phyloP scores from a whole-genome alignment of 1,139 yeast genomes.

The Candida tetrigidarum region DNA sequence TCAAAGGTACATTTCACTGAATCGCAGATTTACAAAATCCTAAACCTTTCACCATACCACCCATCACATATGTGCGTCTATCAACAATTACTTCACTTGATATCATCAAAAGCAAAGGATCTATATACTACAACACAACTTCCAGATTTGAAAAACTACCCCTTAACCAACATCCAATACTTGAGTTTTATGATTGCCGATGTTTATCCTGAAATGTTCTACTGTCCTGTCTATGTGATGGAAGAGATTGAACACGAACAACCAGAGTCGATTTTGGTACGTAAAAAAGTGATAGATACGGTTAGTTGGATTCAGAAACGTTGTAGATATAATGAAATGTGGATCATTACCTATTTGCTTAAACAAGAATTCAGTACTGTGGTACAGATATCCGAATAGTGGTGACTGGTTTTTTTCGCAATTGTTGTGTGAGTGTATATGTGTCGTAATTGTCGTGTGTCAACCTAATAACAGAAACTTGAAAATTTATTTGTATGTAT shows the following conservation, averaged over 20 bases:
- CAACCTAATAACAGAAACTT: too few species aligned
- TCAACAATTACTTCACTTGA: conserved; percentile 13
- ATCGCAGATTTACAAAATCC: conserved; percentile 19
- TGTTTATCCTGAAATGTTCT: conserved; percentile 24
- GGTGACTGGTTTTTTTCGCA: too few species aligned
- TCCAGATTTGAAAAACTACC: conserved; percentile 19
- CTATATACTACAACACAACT: conserved; percentile 14
- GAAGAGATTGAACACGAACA: background rate
- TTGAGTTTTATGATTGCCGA: conserved; percentile 25
- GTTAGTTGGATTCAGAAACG: conserved; percentile 4
- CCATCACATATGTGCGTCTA: conserved; percentile 17
- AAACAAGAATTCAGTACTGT: conserved; percentile 19
- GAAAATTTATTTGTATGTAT: background rate
- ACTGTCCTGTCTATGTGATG: conserved; percentile 19
- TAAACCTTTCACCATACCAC: conserved; percentile 16
- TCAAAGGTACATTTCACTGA: conserved; percentile 19
- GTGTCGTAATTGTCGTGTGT: too few species aligned
- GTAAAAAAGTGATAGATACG: background rate
- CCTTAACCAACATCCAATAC: conserved; percentile 26
- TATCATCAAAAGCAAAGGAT: conserved; percentile 16
- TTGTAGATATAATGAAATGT: conserved; percentile 25
- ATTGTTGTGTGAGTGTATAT: too few species aligned
- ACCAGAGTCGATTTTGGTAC: background rate
- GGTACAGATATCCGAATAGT: too few species aligned
- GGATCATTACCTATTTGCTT: conserved; percentile 27